A percentile compares a stretch with the other conserved stretches of the same genome.
Conservation (phyloP, 306 rosid species). For the Citrullus amarus region DNA sequence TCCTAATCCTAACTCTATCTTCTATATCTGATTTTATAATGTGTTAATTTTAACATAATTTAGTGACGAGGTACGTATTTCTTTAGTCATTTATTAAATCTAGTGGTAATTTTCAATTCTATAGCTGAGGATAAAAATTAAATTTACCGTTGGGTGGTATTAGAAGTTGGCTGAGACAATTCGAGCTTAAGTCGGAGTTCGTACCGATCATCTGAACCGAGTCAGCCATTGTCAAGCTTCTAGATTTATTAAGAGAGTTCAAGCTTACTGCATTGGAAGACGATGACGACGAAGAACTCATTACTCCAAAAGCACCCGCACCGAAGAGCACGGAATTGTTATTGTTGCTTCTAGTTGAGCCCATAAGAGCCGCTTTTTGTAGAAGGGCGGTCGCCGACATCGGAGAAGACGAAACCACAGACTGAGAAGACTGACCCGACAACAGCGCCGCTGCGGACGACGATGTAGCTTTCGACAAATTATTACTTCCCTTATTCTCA, state of each 20-base stretch:
- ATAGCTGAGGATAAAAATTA: background rate
- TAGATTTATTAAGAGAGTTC: constrained; percentile 11
- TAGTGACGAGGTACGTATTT: too few species aligned
- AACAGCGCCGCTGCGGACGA: background rate
- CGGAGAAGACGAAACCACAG: constrained; percentile 33
- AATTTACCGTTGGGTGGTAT: constrained; percentile 19
- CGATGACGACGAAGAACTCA: constrained; percentile 33
- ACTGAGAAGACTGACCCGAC: background rate
- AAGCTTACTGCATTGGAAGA: constrained; percentile 26
- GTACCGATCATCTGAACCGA: background rate
- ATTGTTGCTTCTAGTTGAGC: constrained; percentile 29
- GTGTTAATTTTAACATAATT: background rate
- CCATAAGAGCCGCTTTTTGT: constrained; percentile 38
- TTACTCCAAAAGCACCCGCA: constrained; percentile 39
- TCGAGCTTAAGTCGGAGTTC: constrained; percentile 7
- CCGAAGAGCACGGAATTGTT: constrained; percentile 25
- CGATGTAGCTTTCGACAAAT: background rate
- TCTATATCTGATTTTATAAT: background rate
- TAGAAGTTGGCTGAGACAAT: constrained; percentile 29
- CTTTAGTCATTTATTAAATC: background rate
- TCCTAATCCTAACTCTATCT: background rate
- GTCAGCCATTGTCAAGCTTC: background rate
- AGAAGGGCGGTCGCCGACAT: constrained; percentile 52
- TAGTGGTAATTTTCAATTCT: background rate
- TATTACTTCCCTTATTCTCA: constrained; percentile 9